Conservation (phyloP, 345 rosid species). For the Microcos paniculata region DNA sequence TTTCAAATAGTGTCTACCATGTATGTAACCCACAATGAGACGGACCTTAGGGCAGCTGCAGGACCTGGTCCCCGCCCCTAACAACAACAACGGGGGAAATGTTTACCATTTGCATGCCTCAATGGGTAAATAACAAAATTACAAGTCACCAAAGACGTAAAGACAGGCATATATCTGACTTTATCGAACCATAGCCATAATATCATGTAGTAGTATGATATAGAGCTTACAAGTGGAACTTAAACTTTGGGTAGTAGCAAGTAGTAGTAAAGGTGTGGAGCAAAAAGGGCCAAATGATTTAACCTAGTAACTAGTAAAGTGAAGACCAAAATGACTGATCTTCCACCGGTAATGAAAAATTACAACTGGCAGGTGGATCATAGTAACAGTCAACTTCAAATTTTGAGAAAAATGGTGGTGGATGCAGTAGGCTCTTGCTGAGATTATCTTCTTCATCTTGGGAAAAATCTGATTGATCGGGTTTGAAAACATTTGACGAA, state of each 20-base stretch:
- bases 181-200: slow-evolving; percentile 1
- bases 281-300: neutral
- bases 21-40: too few relatives aligned
- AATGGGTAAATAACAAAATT: too few relatives aligned
- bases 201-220: neutral
- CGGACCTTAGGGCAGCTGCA: too few relatives aligned
- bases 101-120: too few relatives aligned
- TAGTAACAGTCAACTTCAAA: slow-evolving; percentile 27
- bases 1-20: too few relatives aligned
- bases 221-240: slow-evolving; percentile 19
- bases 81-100: too few relatives aligned
- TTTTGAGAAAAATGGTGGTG: slow-evolving; percentile 27
- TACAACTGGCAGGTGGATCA: slow-evolving; percentile 30
- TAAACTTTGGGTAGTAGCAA: neutral
- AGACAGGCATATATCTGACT: neutral
- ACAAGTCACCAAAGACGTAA: too few relatives aligned
- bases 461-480: slow-evolving; percentile 43
- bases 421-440: slow-evolving; percentile 31
- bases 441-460: slow-evolving; percentile 45
- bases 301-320: slow-evolving; percentile 35
- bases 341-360: slow-evolving; percentile 43
- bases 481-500: slow-evolving; percentile 39
- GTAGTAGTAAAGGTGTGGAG: neutral
- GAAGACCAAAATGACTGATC: slow-evolving; percentile 60
- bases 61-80: too few relatives aligned